These are phyloP conservation scores for Ustanciosporium gigantosporum DNA, from an alignment of 1,284 basidiomycete genomes.

Conservation along the genomic window DNA sequence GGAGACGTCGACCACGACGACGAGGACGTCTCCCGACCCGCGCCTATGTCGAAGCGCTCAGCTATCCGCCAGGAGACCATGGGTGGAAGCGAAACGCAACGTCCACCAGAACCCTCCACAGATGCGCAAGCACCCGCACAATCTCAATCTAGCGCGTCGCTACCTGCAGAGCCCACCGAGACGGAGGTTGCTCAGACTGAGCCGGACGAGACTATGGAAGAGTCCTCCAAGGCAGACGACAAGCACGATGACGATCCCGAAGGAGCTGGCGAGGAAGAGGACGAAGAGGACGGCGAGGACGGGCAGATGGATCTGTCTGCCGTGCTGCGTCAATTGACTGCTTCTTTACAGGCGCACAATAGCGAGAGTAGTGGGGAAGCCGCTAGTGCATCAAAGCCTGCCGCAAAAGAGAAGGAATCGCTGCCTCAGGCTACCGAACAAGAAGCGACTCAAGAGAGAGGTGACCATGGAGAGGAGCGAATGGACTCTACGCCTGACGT, in stretches of 20 bases:
- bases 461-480: neutral
- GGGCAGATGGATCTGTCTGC: conserved; percentile 40
- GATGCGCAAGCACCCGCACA: neutral
- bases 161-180: too few relatives aligned
- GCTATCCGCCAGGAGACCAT: neutral
- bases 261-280: too few relatives aligned
- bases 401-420: neutral
- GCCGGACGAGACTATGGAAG: too few relatives aligned
- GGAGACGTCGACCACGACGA: neutral
- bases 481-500: neutral
- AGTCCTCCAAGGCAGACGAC: too few relatives aligned
- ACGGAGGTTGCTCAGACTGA: too few relatives aligned
- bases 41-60: neutral
- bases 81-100: too few relatives aligned
- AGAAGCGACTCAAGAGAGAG: neutral
- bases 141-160: too few relatives aligned
- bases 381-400: neutral
- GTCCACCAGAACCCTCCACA: neutral
- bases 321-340: conserved; percentile 43
- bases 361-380: conserved; percentile 1
- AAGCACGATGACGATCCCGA: conserved; percentile 5
- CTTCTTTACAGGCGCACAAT: conserved; percentile 42
- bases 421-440: neutral
- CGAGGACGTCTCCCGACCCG: neutral
- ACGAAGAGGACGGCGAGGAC: conserved; percentile 6